Evolutionary conservation across 495 filamentous ascomycete species (phyloP).

Genomic region (Podospora tetraspora): DNA sequence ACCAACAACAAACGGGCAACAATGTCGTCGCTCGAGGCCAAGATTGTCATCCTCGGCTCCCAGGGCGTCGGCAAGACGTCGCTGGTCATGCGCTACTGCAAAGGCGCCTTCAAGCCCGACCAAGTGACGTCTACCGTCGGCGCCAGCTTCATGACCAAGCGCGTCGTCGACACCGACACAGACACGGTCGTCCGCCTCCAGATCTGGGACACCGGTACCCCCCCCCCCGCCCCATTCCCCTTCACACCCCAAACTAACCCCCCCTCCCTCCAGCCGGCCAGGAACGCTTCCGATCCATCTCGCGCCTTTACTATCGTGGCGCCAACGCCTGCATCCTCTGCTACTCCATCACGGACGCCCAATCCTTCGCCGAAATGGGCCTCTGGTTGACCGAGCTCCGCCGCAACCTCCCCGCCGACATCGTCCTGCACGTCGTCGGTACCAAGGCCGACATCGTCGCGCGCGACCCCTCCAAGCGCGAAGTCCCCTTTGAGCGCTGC

Average conservation of each 20-base stretch:
- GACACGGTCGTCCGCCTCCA: constrained; percentile 77
- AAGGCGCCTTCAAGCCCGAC: constrained; percentile 67
- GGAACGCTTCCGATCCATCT: constrained; percentile 90
- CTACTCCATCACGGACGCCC: constrained; percentile 85
- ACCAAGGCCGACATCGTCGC: constrained; percentile 92
- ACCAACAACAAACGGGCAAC: not conserved
- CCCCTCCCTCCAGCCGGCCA: constrained; percentile 60
- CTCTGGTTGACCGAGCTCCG: constrained; percentile 80
- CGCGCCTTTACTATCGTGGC: constrained; percentile 88
- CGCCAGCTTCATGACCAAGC: constrained; percentile 90
- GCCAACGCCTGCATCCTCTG: constrained; percentile 92
- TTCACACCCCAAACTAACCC: not conserved
- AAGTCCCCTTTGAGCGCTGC: constrained; percentile 88
- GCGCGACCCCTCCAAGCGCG: constrained; percentile 64
- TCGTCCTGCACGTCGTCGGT: constrained; percentile 93
- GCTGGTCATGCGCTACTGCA: constrained; percentile 80
- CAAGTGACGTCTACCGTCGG: constrained; percentile 78
- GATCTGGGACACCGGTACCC: constrained; percentile 76
- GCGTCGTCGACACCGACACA: constrained; percentile 76
- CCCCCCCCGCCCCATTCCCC: not conserved
- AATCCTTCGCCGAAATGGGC: constrained; percentile 89
- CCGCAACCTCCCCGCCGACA: constrained; percentile 60
- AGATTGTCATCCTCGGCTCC: constrained; percentile 84
- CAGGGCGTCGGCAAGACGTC: constrained; percentile 96
- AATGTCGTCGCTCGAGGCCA: constrained; percentile 82